A percentile compares a stretch with the other conserved stretches of the same genome.
phyloP scores from a whole-genome alignment of 2,329 filamentous ascomycete genomes.

The Colletotrichum sp. region DNA sequence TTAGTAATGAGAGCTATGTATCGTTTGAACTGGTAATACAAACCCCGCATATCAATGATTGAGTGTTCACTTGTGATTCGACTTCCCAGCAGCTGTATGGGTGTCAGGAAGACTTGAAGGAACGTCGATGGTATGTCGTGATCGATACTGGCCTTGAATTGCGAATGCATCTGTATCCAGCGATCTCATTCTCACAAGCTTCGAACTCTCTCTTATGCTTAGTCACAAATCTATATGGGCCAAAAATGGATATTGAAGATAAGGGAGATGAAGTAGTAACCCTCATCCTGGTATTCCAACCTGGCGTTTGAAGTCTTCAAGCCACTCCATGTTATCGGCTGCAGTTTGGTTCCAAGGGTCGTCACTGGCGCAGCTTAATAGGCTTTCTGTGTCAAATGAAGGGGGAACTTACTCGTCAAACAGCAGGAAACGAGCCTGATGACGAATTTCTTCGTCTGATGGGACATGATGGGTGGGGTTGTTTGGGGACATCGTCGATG shows the following conservation, averaged over 20 bases:
- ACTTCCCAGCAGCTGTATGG: background rate
- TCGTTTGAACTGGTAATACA: background rate
- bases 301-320: slow-evolving; percentile 66
- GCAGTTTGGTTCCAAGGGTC: slow-evolving; percentile 70
- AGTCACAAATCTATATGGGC: background rate
- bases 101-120: background rate
- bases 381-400: background rate
- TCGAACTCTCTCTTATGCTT: background rate
- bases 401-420: slow-evolving; percentile 60
- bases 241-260: background rate
- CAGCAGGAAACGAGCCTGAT: slow-evolving; percentile 67
- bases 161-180: background rate
- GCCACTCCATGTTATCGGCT: slow-evolving; percentile 68
- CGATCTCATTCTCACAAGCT: background rate
- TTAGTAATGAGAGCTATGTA: background rate
- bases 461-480: slow-evolving; percentile 66
- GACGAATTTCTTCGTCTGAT: slow-evolving; percentile 65
- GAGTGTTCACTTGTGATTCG: background rate
- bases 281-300: slow-evolving; percentile 51
- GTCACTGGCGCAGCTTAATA: slow-evolving; percentile 46
- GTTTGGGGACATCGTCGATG: slow-evolving; percentile 59
- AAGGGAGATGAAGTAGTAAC: background rate
- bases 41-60: background rate
- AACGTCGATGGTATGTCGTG: background rate
- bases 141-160: background rate